Evolutionary conservation across 441 rosid genomes (phyloP).

Genomic region (Croton setiger): DNA sequence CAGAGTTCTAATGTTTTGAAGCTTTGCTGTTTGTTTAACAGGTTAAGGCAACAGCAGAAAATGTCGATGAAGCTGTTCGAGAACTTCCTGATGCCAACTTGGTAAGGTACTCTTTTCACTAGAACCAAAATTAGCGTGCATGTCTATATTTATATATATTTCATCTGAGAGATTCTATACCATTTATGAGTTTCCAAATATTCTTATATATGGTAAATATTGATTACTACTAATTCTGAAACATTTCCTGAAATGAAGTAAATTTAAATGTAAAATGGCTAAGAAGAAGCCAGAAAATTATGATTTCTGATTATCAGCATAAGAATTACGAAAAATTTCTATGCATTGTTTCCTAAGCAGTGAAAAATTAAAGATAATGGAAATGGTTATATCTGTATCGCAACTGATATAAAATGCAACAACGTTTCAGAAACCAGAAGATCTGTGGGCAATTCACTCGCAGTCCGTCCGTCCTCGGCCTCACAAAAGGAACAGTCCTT

Average conservation of each 20-base stretch:
- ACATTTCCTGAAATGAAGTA: neutral
- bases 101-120: slow-evolving; percentile 69
- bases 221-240: neutral
- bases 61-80: slow-evolving; percentile 92
- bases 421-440: slow-evolving; percentile 81
- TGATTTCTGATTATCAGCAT: too few relatives aligned
- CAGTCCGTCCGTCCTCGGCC: slow-evolving; percentile 76
- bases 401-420: slow-evolving; percentile 16
- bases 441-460: slow-evolving; percentile 92
- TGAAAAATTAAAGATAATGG: neutral
- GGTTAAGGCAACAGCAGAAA: slow-evolving; percentile 96
- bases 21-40: slow-evolving; percentile 14
- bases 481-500: slow-evolving; percentile 64
- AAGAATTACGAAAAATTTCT: neutral
- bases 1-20: neutral
- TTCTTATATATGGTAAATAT: neutral
- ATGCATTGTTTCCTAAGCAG: neutral
- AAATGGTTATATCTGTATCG: neutral
- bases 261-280: neutral
- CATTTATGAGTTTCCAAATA: neutral
- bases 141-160: neutral
- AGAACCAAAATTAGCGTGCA: slow-evolving; percentile 14
- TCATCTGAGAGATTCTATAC: slow-evolving; percentile 3
- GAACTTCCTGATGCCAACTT: slow-evolving; percentile 97
- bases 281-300: neutral